Evolutionary conservation across 2,329 filamentous ascomycete species (phyloP), one percentile per base, ranked within the genome.

Genomic region (Trichoderma atroviride): DNA sequence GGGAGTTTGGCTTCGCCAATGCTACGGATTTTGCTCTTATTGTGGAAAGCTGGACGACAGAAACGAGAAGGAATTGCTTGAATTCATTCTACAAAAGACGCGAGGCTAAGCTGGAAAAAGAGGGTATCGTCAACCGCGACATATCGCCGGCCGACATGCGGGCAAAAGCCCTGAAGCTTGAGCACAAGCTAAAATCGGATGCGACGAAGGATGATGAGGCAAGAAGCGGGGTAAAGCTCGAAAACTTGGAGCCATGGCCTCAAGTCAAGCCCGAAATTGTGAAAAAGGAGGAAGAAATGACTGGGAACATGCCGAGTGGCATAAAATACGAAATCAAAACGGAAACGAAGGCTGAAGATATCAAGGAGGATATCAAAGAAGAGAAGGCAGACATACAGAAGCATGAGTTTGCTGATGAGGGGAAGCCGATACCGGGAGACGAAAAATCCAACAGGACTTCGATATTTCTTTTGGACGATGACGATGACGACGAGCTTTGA

Each of bases 31-130:
- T 98, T 84, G 96, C 94, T 4, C 82, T 97, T 47, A 89, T 94
- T 16, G 94, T 98, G 3, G 96, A 98, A 79, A 88, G 89, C 16
- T 96, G 94, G 92, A 96, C 92, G 57, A 92, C 95, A 78, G 92
- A 91, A 75, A 86, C 96, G 81, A 83, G 95, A 75, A 86, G 92
- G 71, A 89, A 91, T 73, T 94, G 89, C 78, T 82, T 98, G 31
- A 92, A 96, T 69, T 83, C 82, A 3, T 98, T 97, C 79, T 98
- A 98, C 82, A 81, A 83, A 71, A 84, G 84, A 73, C 84, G 94
- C 72, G 85, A 88, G 76, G 85, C 86, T 70, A 82, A 82, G 73
- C 66, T 89, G 52, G 76, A 78, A 50, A 78, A 74, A 29, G 43
- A 68, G 57, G 43, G 37, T 13, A 63, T 47, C 11, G 14, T 56